Evolutionary conservation across 495 filamentous ascomycete species (phyloP), one percentile per base, ranked within the genome.

Genomic region (Extremus antarcticus): DNA sequence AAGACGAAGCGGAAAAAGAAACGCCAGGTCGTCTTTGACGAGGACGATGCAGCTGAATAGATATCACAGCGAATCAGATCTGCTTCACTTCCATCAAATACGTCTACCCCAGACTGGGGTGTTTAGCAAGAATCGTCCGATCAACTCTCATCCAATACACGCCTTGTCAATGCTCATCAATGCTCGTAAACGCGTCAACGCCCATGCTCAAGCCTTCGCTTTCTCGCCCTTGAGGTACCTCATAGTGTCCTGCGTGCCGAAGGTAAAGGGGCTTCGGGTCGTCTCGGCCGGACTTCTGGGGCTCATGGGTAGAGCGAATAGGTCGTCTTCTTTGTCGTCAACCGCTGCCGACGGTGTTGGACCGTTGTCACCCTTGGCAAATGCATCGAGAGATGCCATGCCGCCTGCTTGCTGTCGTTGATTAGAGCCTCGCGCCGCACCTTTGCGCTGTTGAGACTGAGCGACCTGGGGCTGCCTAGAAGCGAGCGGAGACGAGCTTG

Each of bases 281-380:
- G 54, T 81, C 63, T 89, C 85, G 62, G 90, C 87, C 0, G 88
- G 87, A 55, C 84, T 85, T 29, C 86, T 77, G 8, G 87, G 87
- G 58, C 83, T 86, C 74, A 94, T 77, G 17, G 86, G 84, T 50
- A 90, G 77, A 19, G 87, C 86, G 63, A 91, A 94, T 23, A 90
- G 73, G 13, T 83, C 87, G 43, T 89, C 86, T 61, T 87, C 80
- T 2, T 82, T 79, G 9, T 71, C 66, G 3, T 72, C 69, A 0
- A 65, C 60, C 11, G 47, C 19, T 0, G n/a, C 40, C 17, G 50
- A 55, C 16, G 55, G 29, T 19, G 60, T 24, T 45, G 58, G 35
- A 16, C 53, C 61, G 25, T 45, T 24, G 41, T 45, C 16, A 46
- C 45, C 45, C 40, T 51, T 46, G 1, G 62, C 63, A 43, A 66